Evolutionary conservation across 768 basidiomycete species (phyloP).

Genomic region (Termitomyces sp.): DNA sequence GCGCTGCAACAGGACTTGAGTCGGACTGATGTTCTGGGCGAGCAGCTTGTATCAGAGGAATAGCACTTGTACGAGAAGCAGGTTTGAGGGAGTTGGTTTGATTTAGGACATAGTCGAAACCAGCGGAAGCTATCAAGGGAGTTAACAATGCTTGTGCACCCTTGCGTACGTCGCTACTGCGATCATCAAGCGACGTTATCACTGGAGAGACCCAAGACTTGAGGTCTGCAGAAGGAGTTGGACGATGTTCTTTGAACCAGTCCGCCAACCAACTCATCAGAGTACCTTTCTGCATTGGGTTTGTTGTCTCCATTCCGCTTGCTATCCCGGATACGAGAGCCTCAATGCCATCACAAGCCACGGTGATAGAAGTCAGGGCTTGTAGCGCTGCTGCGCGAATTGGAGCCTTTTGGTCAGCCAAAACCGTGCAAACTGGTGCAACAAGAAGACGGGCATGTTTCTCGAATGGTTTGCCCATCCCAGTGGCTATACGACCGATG

Average conservation of each 20-base stretch:
- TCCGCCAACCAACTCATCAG: conserved; percentile 77
- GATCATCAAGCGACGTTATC: conserved; percentile 83
- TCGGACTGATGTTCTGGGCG: conserved; percentile 35
- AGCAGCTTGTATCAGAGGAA: conserved; percentile 87
- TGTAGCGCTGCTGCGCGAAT: conserved; percentile 75
- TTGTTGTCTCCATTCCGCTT: conserved; percentile 76
- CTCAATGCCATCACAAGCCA: conserved; percentile 81
- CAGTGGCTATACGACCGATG: conserved; percentile 81
- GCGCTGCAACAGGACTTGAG: background rate
- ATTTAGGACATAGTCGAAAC: conserved; percentile 82
- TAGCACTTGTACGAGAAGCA: conserved; percentile 78
- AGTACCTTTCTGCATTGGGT: conserved; percentile 82
- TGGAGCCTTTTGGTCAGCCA: conserved; percentile 90
- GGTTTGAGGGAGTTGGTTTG: conserved; percentile 87
- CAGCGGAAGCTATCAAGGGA: conserved; percentile 62
- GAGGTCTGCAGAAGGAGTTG: conserved; percentile 57
- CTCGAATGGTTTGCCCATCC: conserved; percentile 96
- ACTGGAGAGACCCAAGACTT: conserved; percentile 58
- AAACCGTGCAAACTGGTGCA: conserved; percentile 71
- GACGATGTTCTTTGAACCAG: conserved; percentile 65
- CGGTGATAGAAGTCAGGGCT: conserved; percentile 77
- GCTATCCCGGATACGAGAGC: conserved; percentile 73
- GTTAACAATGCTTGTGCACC: conserved; percentile 82
- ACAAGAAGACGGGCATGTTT: conserved; percentile 78
- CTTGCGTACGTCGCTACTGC: conserved; percentile 88